Base-by-base conservation (phyloP, 192 early-diverging fungal species). In the Entomortierella lignicola region DNA sequence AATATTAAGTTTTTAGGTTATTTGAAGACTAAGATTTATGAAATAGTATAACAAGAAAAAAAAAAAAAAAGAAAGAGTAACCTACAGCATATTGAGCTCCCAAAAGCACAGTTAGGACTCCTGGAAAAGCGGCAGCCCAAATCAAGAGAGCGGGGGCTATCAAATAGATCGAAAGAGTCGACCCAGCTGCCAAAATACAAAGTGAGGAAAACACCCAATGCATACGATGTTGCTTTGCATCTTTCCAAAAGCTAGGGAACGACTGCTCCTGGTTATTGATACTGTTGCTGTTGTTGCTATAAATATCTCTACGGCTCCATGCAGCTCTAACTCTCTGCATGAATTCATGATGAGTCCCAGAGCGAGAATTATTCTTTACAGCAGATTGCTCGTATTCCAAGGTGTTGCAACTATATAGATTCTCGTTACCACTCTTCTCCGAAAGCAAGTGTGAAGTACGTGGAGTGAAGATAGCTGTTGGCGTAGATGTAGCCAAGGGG, bases 181-280 rank as follows among this genome's bases (percentile, higher is more conserved):
- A 62, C 0, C 27, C 66, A 15, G 61, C 17, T 3, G 55, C 44
- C 10, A 63, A 27, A n/a, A 51, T 20, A 21, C 74, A 55, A 21
- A 61, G 52, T 10, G 74, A 53, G 2, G 41, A 59, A 11, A 68
- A 41, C 25, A 63, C 53, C 74, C 74, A 77, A 44, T 77, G 74
- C 52, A 63, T 54, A 8, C 56, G 30, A 54, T 54, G 61, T 29
- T 77, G 41, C 47, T 69, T 68, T 12, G 66, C 61, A 63, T 77
- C 74, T 43, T 69, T 29, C 65, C 65, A 77, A 34, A 64, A 77
- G 10, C 66, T 55, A 1, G 74, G 74, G 55, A 69, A 77, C 20
- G 51, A 1, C 27, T 57, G 1, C 39, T 29, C 23, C 55, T 31
- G 15, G 17, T 25, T 13, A 18, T 13, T 2, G 53, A 11, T 30